These are phyloP conservation scores for Austroboletus rostrupii DNA, from an alignment of 1,284 basidiomycete species.

Conservation along the genomic window DNA sequence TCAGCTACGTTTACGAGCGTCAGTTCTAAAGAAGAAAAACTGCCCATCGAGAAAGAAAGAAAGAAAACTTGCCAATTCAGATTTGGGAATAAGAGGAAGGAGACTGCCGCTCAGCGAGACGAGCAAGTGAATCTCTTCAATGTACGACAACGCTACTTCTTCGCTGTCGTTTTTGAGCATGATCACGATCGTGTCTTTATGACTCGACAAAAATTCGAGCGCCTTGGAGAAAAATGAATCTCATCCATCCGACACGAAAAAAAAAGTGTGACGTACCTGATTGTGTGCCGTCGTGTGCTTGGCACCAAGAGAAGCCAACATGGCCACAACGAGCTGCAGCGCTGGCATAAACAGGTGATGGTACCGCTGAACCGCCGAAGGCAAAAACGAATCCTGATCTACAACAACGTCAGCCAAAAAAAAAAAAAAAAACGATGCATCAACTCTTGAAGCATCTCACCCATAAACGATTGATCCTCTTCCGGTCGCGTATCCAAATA, in stretches of 20 bases:
- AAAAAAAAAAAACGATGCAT: neutral
- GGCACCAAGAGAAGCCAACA: conserved; percentile 65
- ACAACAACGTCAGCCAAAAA: conserved; percentile 4
- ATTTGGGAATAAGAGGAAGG: conserved; percentile 65
- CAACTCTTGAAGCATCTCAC: conserved; percentile 40
- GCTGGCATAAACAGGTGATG: conserved; percentile 86
- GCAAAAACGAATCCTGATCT: conserved; percentile 86
- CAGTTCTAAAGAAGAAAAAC: conserved; percentile 5
- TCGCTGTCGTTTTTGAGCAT: conserved; percentile 71
- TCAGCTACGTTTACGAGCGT: conserved; percentile 37
- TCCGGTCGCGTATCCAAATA: conserved; percentile 83
- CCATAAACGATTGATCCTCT: conserved; percentile 76
- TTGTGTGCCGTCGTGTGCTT: conserved; percentile 62
- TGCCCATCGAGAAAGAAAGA: conserved; percentile 3
- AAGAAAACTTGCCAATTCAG: conserved; percentile 63
- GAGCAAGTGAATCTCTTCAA: conserved; percentile 77
- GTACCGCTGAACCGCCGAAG: conserved; percentile 83
- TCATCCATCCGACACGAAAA: neutral
- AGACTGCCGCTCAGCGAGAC: conserved; percentile 66
- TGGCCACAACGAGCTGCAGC: conserved; percentile 72
- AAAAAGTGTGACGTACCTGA: conserved; percentile 46
- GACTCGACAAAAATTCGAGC: conserved; percentile 71
- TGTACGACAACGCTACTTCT: conserved; percentile 57
- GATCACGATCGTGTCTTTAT: conserved; percentile 77
- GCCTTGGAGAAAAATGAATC: conserved; percentile 40